Evolutionary conservation across 2,329 filamentous ascomycete species (phyloP).

Genomic region (Alternaria tenuissima): DNA sequence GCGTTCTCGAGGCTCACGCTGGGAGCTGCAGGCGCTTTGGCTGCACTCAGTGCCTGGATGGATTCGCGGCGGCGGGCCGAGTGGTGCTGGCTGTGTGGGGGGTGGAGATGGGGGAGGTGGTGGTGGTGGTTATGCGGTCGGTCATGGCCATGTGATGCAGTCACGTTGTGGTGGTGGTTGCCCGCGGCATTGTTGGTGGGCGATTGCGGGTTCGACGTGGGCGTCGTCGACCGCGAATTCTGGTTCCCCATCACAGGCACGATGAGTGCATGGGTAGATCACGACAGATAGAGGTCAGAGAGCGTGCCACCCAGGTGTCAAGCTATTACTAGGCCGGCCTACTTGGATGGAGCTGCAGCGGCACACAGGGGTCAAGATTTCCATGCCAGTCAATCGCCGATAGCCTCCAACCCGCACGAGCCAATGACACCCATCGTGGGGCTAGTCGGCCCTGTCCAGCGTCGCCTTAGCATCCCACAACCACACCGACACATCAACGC

Average conservation of each 20-base stretch:
- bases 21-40: conserved; percentile 50
- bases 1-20: conserved; percentile 50
- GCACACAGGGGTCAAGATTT: conserved; percentile 31
- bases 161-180: conserved; percentile 17
- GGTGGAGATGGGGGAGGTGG: conserved; percentile 23
- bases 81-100: conserved; percentile 27
- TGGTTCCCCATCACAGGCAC: conserved; percentile 46
- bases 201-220: conserved; percentile 36
- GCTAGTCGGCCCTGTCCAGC: conserved; percentile 1
- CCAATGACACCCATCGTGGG: conserved; percentile 20
- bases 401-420: conserved; percentile 16
- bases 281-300: conserved; percentile 5
- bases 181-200: conserved; percentile 20
- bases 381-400: conserved; percentile 6
- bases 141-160: conserved; percentile 30
- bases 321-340: conserved; percentile 17
- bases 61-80: conserved; percentile 50
- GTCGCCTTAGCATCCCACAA: not conserved
- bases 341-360: conserved; percentile 31
- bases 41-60: conserved; percentile 50
- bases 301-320: conserved; percentile 1
- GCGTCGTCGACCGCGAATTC: conserved; percentile 35
- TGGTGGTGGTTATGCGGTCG: conserved; percentile 17
- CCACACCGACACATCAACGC: not conserved
- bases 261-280: not conserved